Evolutionary conservation across 2,329 filamentous ascomycete species (phyloP).

Genomic region (Alternaria sp.): DNA sequence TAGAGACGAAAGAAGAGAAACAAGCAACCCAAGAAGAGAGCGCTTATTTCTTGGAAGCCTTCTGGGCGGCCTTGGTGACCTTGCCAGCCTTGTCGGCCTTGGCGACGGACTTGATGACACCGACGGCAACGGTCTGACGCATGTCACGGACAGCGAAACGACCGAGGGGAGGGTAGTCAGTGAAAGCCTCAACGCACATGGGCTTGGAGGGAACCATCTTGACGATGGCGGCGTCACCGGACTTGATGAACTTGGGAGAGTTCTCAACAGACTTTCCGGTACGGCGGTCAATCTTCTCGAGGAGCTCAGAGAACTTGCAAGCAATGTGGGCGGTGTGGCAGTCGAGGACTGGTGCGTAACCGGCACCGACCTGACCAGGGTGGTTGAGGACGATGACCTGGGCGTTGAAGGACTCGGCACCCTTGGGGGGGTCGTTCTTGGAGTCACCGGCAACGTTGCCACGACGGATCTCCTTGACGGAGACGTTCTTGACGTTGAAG

Average conservation of each 20-base stretch:
- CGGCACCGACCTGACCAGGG: conserved; percentile 98
- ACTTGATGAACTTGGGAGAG: conserved; percentile 99
- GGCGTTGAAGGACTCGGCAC: conserved; percentile 93
- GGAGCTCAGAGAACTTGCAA: conserved; percentile 99
- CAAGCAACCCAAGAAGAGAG: conserved; percentile 37
- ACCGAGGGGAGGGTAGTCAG: conserved; percentile 98
- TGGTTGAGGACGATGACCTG: conserved; percentile 99
- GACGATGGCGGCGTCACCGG: conserved; percentile 99
- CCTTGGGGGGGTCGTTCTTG: conserved; percentile 97
- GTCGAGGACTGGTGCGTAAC: conserved; percentile 98
- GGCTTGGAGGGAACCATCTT: conserved; percentile 99
- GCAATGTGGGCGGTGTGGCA: conserved; percentile 99
- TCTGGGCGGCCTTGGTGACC: conserved; percentile 58
- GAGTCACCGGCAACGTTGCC: conserved; percentile 99
- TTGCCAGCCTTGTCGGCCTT: conserved; percentile 59
- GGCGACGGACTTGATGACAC: conserved; percentile 80
- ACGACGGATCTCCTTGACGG: conserved; percentile 99
- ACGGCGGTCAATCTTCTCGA: conserved; percentile 99
- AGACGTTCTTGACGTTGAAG: conserved; percentile 99
- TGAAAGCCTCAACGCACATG: conserved; percentile 99
- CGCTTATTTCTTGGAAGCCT: conserved; percentile 53
- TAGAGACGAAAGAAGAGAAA: conserved; percentile 43
- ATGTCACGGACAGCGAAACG: conserved; percentile 99
- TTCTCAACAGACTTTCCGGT: conserved; percentile 96
- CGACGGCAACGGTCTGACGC: conserved; percentile 80